Evolutionary conservation across 2,329 filamentous ascomycete species (phyloP).

Genomic region (Calonectria pseudoreteaudii): DNA sequence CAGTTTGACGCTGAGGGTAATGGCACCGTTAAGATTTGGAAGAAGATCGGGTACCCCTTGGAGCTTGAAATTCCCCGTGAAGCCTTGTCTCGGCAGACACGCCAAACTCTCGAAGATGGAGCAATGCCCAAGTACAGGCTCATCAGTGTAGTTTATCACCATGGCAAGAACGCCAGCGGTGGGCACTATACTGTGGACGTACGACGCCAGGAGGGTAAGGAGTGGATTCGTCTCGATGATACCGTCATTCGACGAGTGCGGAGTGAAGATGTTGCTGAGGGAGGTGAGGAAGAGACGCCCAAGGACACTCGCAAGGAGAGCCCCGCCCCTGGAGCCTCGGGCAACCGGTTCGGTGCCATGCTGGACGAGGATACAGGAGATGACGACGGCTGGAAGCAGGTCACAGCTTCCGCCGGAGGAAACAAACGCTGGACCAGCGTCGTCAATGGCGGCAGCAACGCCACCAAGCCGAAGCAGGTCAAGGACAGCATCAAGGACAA

Average conservation of each 20-base stretch:
- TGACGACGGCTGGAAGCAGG: slow-evolving; percentile 86
- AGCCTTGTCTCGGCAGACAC: slow-evolving; percentile 81
- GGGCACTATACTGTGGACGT: slow-evolving; percentile 99
- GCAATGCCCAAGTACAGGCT: slow-evolving; percentile 86
- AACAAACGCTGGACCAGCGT: slow-evolving; percentile 79
- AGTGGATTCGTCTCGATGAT: slow-evolving; percentile 97
- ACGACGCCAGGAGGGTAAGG: slow-evolving; percentile 89
- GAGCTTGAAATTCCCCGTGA: slow-evolving; percentile 95
- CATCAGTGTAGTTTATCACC: slow-evolving; percentile 94
- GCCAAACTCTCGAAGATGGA: slow-evolving; percentile 71
- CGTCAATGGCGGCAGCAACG: slow-evolving; percentile 72
- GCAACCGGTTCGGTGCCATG: slow-evolving; percentile 81
- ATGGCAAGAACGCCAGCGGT: slow-evolving; percentile 94
- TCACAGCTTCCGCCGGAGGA: slow-evolving; percentile 68
- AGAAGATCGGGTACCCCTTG: slow-evolving; percentile 94
- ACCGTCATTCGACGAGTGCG: slow-evolving; percentile 88
- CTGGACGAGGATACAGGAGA: slow-evolving; percentile 76
- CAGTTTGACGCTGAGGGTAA: slow-evolving; percentile 86
- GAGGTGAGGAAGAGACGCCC: slow-evolving; percentile 80
- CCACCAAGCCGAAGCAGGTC: slow-evolving; percentile 67
- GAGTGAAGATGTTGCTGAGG: slow-evolving; percentile 89
- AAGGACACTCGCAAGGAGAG: slow-evolving; percentile 62
- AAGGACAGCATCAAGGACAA: slow-evolving; percentile 84
- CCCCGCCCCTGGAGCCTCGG: slow-evolving; percentile 53
- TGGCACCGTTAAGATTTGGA: slow-evolving; percentile 97